Conservation (phyloP, 129 eudicot genomes). For the Scalesia atractyloides region DNA sequence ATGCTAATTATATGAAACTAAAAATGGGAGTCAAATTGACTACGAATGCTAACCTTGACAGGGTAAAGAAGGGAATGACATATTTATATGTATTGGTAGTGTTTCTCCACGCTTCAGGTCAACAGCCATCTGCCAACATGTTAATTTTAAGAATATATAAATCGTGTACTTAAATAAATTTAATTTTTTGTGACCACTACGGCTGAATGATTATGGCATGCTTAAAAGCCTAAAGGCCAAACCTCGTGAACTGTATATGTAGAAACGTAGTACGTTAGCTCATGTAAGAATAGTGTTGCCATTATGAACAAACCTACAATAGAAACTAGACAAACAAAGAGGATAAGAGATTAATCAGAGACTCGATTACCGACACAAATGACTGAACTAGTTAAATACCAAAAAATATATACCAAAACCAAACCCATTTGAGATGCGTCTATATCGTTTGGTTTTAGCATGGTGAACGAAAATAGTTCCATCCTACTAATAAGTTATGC, state of each 20-base stretch:
- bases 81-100: constrained; percentile 92
- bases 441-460: background rate
- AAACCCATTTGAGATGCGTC: background rate
- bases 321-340: constrained; percentile 52
- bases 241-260: constrained; percentile 95
- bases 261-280: constrained; percentile 77
- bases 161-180: constrained; percentile 1
- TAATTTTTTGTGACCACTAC: background rate
- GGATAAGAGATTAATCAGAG: background rate
- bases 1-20: background rate
- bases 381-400: constrained; percentile 8
- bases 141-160: constrained; percentile 17
- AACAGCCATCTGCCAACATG: constrained; percentile 78
- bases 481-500: constrained; percentile 11
- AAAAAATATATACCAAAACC: background rate
- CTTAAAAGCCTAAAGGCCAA: constrained; percentile 5
- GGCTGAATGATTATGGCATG: background rate
- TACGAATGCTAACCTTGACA: constrained; percentile 71
- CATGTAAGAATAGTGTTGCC: constrained; percentile 89
- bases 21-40: constrained; percentile 16
- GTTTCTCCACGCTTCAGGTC: constrained; percentile 98
- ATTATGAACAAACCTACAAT: constrained; percentile 84
- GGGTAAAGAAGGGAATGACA: constrained; percentile 96
- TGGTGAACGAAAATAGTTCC: too few species aligned
- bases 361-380: constrained; percentile 16